These are phyloP conservation scores for Verticillium nubilum DNA, from an alignment of 2,329 filamentous ascomycete genomes.

Conservation along the genomic window DNA sequence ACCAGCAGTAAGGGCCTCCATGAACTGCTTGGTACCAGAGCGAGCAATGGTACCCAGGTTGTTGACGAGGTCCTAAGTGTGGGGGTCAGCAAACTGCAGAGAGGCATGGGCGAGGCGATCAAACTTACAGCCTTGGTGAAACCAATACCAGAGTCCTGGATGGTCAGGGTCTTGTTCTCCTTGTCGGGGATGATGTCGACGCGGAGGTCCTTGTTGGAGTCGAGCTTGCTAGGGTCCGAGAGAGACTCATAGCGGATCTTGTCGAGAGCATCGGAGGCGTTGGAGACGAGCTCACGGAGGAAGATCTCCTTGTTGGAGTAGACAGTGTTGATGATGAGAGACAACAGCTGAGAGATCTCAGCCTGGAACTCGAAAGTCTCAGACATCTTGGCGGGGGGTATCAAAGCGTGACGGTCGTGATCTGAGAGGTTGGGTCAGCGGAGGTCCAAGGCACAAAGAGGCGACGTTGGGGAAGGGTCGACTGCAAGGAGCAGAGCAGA, in stretches of 20 bases:
- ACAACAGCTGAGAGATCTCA: conserved; percentile 99
- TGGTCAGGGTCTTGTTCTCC: conserved; percentile 94
- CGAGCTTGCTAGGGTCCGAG: conserved; percentile 95
- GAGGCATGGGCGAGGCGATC: background rate
- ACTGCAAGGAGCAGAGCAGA: background rate
- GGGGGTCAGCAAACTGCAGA: conserved; percentile 27
- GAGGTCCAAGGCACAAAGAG: background rate
- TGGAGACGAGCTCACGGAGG: conserved; percentile 96
- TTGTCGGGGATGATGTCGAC: conserved; percentile 99
- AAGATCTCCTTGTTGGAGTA: conserved; percentile 99
- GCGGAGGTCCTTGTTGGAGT: conserved; percentile 94
- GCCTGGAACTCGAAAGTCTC: conserved; percentile 99
- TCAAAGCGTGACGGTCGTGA: conserved; percentile 4
- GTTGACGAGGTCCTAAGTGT: conserved; percentile 87
- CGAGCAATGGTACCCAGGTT: conserved; percentile 99
- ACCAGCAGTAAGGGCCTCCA: conserved; percentile 97
- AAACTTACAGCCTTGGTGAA: conserved; percentile 98
- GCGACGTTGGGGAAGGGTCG: too few species aligned
- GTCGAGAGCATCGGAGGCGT: conserved; percentile 97
- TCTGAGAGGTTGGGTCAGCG: background rate
- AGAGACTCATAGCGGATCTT: conserved; percentile 99
- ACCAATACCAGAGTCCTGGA: conserved; percentile 97
- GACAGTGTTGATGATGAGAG: conserved; percentile 99
- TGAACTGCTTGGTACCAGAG: conserved; percentile 99
- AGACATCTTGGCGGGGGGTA: conserved; percentile 59